Percentiles rank a stretch among this genome's conserved stretches.
Evolutionary conservation across 2,329 filamentous ascomycete species (phyloP).

Genomic region (Sordariomycetes sp.): DNA sequence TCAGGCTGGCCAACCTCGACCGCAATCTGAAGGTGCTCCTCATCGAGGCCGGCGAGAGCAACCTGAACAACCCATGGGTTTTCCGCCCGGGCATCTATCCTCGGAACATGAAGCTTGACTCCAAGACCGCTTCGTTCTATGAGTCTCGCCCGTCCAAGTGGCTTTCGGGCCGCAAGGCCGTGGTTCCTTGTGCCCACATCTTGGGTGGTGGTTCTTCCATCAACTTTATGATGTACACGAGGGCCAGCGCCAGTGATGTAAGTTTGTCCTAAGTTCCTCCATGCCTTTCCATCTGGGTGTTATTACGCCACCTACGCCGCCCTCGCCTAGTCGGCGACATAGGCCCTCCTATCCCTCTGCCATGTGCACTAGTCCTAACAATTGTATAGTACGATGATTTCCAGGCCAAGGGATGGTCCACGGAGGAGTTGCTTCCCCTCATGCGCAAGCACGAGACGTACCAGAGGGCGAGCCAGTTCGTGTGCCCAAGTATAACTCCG

Average conservation of each 20-base stretch:
- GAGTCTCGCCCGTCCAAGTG: conserved; percentile 65
- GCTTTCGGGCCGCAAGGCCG: conserved; percentile 58
- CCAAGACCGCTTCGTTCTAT: conserved; percentile 74
- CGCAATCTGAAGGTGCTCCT: conserved; percentile 61
- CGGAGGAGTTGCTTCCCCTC: conserved; percentile 61
- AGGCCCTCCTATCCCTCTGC: neutral
- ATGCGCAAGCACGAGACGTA: conserved; percentile 80
- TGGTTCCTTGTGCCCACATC: conserved; percentile 66
- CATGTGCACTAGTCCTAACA: neutral
- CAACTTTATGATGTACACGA: conserved; percentile 57
- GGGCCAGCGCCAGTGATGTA: conserved; percentile 3
- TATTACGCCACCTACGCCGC: conserved; percentile 33
- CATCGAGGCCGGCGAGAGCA: conserved; percentile 62
- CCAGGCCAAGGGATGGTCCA: conserved; percentile 69
- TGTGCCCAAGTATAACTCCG: neutral
- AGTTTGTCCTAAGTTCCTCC: neutral
- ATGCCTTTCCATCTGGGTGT: conserved; percentile 33
- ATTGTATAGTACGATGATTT: conserved; percentile 68
- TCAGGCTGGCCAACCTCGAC: conserved; percentile 61
- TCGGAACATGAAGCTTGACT: conserved; percentile 69
- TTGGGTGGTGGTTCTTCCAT: conserved; percentile 64
- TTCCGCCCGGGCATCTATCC: conserved; percentile 68
- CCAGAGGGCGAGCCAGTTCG: conserved; percentile 46
- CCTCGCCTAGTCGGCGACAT: neutral
- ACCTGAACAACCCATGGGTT: conserved; percentile 70